Base-by-base conservation (phyloP, 1,284 basidiomycete genomes). In the Cutaneotrichosporon cutaneum region DNA sequence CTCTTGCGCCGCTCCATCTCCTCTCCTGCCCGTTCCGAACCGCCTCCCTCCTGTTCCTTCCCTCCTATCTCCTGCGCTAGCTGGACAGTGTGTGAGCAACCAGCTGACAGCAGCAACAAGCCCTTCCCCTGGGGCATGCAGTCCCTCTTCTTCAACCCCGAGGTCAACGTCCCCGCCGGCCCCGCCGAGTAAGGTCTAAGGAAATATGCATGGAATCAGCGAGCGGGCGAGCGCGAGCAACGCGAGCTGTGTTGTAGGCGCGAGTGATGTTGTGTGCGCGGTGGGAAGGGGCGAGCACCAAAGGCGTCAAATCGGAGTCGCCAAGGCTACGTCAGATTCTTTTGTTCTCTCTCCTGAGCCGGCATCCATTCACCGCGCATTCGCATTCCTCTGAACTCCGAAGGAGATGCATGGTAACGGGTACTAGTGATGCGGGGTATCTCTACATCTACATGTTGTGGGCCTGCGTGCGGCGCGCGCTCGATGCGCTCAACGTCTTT, bases 101-200 rank as follows among this genome's bases (percentile, higher is more conserved):
- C 16, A 8, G 48, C 56, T 54, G 16, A 45, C 58, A 27, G 10
- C 60, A 65, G 66, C 64, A 59, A 32, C 57, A 62, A 68, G 68
- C 70, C 70, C 61, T 74, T 71, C 72, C 73, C 74, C 50, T 78
- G 77, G 77, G 77, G 77, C 61, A 75, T 69, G 64, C 72, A 78
- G 67, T 64, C 73, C 59, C 71, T 76, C 56, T 77, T 78, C 74
- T 78, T 73, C 72, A 78, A 78, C 75, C 60, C 62, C 52, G 60
- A 66, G 62, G 62, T 63, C 58, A 62, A 64, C 56, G 54, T 54
- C 48, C 56, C 44, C 26, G 60, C 59, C 30, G 63, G 56, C 27
- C 30, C 21, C 44, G 54, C 27, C 21, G 60, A 62, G 56, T 56
- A 64, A 55, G 32, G 32, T 24, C 22, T 22, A 36, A 27, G 30